Evolutionary conservation across 192 early-diverging fungal species (phyloP).

Genomic region (Rhizophagus prolifer): DNA sequence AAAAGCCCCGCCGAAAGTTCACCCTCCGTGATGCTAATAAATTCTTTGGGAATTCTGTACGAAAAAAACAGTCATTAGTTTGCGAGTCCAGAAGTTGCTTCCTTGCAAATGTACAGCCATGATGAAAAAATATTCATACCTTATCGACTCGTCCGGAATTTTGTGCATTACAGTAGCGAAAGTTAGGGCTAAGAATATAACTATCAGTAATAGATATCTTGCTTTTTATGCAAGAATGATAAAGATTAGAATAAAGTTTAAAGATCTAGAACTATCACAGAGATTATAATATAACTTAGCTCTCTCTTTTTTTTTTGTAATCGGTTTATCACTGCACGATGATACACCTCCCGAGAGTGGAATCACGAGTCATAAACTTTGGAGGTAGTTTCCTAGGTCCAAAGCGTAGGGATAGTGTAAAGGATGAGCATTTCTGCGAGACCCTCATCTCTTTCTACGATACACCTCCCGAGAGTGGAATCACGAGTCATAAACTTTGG

Average conservation of each 20-base stretch:
- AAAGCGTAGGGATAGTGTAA: constrained; percentile 24
- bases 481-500: constrained; percentile 27
- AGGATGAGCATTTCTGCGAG: constrained; percentile 19
- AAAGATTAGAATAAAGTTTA: too few species aligned
- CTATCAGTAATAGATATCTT: constrained; percentile 18
- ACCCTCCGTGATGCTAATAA: constrained; percentile 1
- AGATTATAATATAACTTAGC: constrained; percentile 23
- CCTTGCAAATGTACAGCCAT: too few species aligned
- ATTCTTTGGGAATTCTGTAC: constrained; percentile 1
- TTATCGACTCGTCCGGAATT: constrained; percentile 13
- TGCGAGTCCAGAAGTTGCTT: constrained; percentile 9
- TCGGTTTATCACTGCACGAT: constrained; percentile 27
- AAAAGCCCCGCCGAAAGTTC: neutral
- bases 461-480: constrained; percentile 13
- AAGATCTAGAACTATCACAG: too few species aligned
- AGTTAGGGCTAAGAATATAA: constrained; percentile 13
- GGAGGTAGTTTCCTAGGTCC: constrained; percentile 18
- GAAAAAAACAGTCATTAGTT: constrained; percentile 12
- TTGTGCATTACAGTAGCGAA: constrained; percentile 11
- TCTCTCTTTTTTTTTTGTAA: constrained; percentile 23
- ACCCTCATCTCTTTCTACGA: too few species aligned
- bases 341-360: constrained; percentile 19
- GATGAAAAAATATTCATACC: too few species aligned
- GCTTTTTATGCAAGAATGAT: constrained; percentile 13
- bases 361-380: constrained; percentile 26